Conservation (phyloP, 106 monocot genomes). For the Iris macrosiphon region DNA sequence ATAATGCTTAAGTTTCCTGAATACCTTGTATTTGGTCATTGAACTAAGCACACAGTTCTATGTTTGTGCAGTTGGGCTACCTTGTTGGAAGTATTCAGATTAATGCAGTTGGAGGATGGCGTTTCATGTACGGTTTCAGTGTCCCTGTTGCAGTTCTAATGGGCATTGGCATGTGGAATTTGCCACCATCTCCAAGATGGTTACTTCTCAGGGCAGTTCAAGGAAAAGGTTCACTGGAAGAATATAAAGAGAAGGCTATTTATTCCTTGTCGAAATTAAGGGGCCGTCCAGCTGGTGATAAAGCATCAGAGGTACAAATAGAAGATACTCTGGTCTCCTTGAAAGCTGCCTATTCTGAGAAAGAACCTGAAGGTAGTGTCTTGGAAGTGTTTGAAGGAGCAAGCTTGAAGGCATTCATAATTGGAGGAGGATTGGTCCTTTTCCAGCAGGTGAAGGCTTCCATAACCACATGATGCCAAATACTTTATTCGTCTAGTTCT, state of each 20-base stretch:
- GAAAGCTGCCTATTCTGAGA: slow-evolving; percentile 51
- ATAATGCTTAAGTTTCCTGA: not conserved
- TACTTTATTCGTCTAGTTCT: too few species aligned
- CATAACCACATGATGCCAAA: not conserved
- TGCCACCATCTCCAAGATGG: slow-evolving; percentile 94
- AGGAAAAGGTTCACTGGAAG: slow-evolving; percentile 55
- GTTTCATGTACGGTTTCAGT: slow-evolving; percentile 92
- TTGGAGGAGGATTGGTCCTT: slow-evolving; percentile 96
- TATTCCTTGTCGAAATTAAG: slow-evolving; percentile 52
- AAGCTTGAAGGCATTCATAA: slow-evolving; percentile 89
- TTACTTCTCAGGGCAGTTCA: slow-evolving; percentile 88
- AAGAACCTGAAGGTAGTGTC: slow-evolving; percentile 57
- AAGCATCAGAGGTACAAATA: slow-evolving; percentile 55
- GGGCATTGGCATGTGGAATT: slow-evolving; percentile 69
- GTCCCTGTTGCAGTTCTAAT: slow-evolving; percentile 71
- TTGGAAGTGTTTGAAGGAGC: slow-evolving; percentile 87
- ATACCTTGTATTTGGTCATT: slow-evolving; percentile 1
- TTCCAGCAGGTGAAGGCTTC: slow-evolving; percentile 74
- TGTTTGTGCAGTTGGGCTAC: slow-evolving; percentile 71
- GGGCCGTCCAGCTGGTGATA: slow-evolving; percentile 49
- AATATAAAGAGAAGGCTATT: slow-evolving; percentile 53
- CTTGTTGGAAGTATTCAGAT: slow-evolving; percentile 83
- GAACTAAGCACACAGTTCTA: not conserved
- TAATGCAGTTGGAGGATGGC: slow-evolving; percentile 89
- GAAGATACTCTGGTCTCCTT: slow-evolving; percentile 70